Conservation (phyloP, 768 basidiomycete species). For the Pleurotus cornucopiae region DNA sequence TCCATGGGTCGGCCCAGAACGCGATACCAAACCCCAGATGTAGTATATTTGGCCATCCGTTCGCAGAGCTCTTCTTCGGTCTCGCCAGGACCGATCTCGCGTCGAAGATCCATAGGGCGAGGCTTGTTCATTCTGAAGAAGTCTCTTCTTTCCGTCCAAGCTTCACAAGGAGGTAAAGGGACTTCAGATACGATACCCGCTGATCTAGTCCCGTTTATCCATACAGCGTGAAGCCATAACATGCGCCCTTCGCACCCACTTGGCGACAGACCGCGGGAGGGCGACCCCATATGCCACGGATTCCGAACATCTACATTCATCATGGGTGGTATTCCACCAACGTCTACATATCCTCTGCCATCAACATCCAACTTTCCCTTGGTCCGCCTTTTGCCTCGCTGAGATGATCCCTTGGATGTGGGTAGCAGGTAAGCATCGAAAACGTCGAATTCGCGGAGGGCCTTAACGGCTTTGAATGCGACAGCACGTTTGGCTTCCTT, state of each 20-base stretch:
- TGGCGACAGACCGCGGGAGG: neutral
- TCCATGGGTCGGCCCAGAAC: conserved; percentile 55
- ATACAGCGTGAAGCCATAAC: conserved; percentile 63
- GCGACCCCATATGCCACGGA: conserved; percentile 57
- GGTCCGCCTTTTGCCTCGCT: conserved; percentile 14
- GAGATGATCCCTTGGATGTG: conserved; percentile 31
- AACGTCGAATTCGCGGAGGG: conserved; percentile 64
- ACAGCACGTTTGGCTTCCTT: conserved; percentile 81
- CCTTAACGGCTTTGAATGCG: conserved; percentile 73
- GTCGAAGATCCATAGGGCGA: conserved; percentile 32
- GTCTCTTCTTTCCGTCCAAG: conserved; percentile 30
- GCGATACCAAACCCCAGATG: conserved; percentile 54
- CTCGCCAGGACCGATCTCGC: conserved; percentile 15
- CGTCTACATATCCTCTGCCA: conserved; percentile 43
- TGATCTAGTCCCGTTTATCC: conserved; percentile 40
- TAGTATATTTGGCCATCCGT: conserved; percentile 67
- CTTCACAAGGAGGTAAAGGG: conserved; percentile 40
- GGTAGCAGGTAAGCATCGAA: conserved; percentile 84
- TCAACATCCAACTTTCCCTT: conserved; percentile 47
- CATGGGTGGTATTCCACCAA: conserved; percentile 43
- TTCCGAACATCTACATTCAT: conserved; percentile 61
- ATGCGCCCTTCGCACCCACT: conserved; percentile 12
- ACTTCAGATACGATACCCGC: conserved; percentile 72
- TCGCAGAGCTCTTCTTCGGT: conserved; percentile 36
- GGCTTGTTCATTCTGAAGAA: conserved; percentile 31